A percentile compares a stretch with the other conserved stretches of the same genome.
phyloP scores from a whole-genome alignment of 352 stramenopile species.

The Pythium phragmiticola region DNA sequence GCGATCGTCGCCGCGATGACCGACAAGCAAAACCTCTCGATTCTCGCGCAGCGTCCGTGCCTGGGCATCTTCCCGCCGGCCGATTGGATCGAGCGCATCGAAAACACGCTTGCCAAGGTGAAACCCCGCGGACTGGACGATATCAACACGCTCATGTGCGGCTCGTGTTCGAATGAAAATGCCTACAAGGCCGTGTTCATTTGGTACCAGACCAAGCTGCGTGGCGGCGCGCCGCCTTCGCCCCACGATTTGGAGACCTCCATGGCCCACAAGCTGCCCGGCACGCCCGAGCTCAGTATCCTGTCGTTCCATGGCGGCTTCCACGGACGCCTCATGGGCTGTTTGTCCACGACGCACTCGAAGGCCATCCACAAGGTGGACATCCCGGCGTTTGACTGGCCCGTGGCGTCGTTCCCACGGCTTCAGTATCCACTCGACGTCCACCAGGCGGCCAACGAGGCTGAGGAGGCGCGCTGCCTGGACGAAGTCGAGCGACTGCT shows the following conservation, averaged over 20 bases:
- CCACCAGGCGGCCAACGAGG: constrained; percentile 58
- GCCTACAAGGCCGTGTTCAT: constrained; percentile 89
- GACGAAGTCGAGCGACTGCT: constrained; percentile 61
- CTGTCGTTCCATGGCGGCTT: constrained; percentile 85
- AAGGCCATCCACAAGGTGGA: constrained; percentile 88
- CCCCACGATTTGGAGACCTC: constrained; percentile 61
- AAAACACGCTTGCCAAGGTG: constrained; percentile 60
- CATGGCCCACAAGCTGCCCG: constrained; percentile 68
- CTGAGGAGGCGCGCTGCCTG: constrained; percentile 68
- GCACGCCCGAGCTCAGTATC: constrained; percentile 74
- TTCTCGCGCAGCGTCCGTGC: constrained; percentile 73
- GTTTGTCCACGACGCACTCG: constrained; percentile 81
- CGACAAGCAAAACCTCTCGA: constrained; percentile 55
- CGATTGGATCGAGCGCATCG: constrained; percentile 74
- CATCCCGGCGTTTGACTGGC: constrained; percentile 83
- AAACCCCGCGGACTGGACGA: constrained; percentile 53
- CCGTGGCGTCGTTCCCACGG: constrained; percentile 71
- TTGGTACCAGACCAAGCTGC: constrained; percentile 78
- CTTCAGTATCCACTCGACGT: constrained; percentile 64
- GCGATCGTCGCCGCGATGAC: constrained; percentile 63
- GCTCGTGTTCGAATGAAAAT: constrained; percentile 87
- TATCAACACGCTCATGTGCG: constrained; percentile 87
- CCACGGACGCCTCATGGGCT: constrained; percentile 75
- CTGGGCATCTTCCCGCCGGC: constrained; percentile 73
- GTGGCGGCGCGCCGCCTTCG: constrained; percentile 56